Conservation (phyloP, 441 rosid genomes). For the Pelargonium australe region DNA sequence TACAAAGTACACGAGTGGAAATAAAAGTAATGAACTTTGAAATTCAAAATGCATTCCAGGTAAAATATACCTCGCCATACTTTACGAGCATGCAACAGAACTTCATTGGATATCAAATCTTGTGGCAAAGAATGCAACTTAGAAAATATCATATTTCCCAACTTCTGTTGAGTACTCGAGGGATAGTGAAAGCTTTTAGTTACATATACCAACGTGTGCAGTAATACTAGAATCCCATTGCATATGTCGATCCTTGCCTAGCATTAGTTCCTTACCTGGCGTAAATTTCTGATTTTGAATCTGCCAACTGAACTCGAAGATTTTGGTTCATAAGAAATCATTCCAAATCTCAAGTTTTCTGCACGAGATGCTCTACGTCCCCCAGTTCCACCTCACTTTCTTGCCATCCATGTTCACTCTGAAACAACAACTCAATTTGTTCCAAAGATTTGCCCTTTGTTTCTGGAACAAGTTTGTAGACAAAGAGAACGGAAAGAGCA, state of each 20-base stretch:
- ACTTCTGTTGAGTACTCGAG: too few species aligned
- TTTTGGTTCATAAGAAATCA: too few species aligned
- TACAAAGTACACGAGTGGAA: not conserved
- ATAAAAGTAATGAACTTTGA: not conserved
- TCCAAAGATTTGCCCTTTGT: not conserved
- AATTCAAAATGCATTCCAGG: not conserved
- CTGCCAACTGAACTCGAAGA: too few species aligned
- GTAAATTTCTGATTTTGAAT: too few species aligned
- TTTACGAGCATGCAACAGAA: not conserved
- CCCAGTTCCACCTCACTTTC: conserved; percentile 29
- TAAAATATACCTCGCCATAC: not conserved
- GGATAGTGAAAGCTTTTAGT: too few species aligned
- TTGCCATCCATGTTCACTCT: conserved; percentile 19
- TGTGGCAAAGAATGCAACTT: not conserved
- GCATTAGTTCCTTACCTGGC: too few species aligned
- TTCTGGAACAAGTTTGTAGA: conserved; percentile 3
- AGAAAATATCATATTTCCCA: not conserved
- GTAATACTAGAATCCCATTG: too few species aligned
- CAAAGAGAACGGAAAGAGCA: not conserved
- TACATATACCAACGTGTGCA: too few species aligned
- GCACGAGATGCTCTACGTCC: conserved; percentile 26
- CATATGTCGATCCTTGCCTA: too few species aligned
- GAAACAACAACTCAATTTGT: conserved; percentile 23
- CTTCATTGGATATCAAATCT: not conserved
- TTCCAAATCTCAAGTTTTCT: conserved; percentile 11